Evolutionary conservation across 139 green algal genomes (phyloP), one percentile per base, ranked within the genome.

Genomic region (Coelastrella sp.): DNA sequence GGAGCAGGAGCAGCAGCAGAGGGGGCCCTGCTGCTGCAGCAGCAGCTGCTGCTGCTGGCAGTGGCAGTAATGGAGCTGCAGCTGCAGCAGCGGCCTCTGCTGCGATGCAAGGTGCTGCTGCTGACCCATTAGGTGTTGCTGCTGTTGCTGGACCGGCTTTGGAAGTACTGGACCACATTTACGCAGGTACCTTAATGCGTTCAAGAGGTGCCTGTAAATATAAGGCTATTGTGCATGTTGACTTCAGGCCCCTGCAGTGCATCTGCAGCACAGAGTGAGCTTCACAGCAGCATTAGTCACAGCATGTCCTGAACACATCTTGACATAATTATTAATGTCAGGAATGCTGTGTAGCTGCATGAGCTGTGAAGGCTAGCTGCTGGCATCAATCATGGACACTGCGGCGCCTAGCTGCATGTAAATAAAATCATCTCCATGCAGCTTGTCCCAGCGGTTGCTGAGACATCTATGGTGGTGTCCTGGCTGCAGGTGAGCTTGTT

Each of bases 161-260:
- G 72, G 87, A 93, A 68, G 92, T 96, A 72, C 88, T 98, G 83
- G 96, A 98, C 84, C 90, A 93, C 60, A 92, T 98, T 81, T 98
- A 98, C 79, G 19, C 93, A 90, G 92, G 93, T 94, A 83, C 35
- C 35, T 49, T 49, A 49, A 49, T 49, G 35, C 35, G 35, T 49
- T 3, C 35, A 49, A 49, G 35, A 49, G 35, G 35, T 49, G 35
- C 35, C 35, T 49, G 35, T 49, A 49, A 49, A 49, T 49, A 49
- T 3, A 49, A 49, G 35, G 35, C 1, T 49, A 49, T 49, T 49
- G 35, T 49, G 35, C 35, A 49, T 49, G 35, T 49, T 49, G 35
- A 49, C 35, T 49, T 49, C 35, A 49, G 35, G 35, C 35, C 35
- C 35, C 35, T 49, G 35, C 35, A 49, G 35, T 49, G 35, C 35